A percentile compares a stretch with the other conserved stretches of the same genome.
phyloP scores from a whole-genome alignment of 228 moss, liverwort and hornwort species.

The Sphagnum fallax region DNA sequence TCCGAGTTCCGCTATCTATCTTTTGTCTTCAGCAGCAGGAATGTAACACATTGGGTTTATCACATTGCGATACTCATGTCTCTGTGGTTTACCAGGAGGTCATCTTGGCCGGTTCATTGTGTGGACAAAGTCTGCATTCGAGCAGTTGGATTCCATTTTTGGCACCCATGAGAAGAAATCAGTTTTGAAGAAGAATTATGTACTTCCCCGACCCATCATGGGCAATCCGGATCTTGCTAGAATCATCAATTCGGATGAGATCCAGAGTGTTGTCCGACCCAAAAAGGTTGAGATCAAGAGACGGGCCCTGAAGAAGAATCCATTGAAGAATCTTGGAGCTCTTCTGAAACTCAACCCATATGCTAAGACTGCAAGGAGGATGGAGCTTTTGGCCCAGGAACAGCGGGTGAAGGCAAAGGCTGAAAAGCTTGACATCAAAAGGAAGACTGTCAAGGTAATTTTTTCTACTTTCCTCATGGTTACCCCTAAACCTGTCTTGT shows the following conservation, averaged over 20 bases:
- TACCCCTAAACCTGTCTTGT: no score
- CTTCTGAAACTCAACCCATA: conserved; percentile 97
- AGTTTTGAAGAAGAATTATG: conserved; percentile 69
- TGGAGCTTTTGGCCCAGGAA: conserved; percentile 84
- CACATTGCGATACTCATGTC: no score
- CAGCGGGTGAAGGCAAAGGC: conserved; percentile 74
- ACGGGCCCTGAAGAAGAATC: conserved; percentile 91
- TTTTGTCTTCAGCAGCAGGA: neutral
- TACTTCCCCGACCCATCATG: conserved; percentile 80
- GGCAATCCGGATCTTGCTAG: conserved; percentile 74
- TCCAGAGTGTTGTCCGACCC: conserved; percentile 85
- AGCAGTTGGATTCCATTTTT: conserved; percentile 80
- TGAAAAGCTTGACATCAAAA: conserved; percentile 76
- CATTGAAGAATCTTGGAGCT: conserved; percentile 88
- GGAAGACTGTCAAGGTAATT: conserved; percentile 60
- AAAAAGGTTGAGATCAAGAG: conserved; percentile 68
- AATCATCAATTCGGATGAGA: conserved; percentile 93
- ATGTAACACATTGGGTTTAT: neutral
- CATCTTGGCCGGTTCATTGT: conserved; percentile 89
- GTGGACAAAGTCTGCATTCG: conserved; percentile 96
- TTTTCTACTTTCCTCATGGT: no score
- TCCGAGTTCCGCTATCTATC: neutral
- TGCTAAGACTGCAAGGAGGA: conserved; percentile 88
- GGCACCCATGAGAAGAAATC: conserved; percentile 78
- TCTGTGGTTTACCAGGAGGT: conserved; percentile 30